Base-by-base conservation (phyloP, 495 filamentous ascomycete genomes). In the Cudoniella acicularis region DNA sequence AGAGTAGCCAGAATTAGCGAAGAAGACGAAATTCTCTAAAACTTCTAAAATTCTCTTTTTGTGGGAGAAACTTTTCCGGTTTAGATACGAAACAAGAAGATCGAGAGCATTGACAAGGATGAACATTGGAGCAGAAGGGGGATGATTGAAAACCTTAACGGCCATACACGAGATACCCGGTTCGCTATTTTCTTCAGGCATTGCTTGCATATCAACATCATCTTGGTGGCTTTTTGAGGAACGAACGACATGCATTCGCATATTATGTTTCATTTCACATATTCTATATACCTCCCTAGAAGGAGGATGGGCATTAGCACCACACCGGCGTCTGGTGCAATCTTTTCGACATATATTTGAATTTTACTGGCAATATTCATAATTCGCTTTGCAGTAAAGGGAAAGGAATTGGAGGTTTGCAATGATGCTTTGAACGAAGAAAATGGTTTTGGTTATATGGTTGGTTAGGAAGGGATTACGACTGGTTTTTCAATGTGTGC, bases 151-250 rank as follows among this genome's bases (percentile, higher is more conserved):
- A 47, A 47, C 10, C 49, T 61, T 66, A 60, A 63, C 60, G 60
- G 64, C 64, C 64, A 26, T 51, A 61, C 45, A 60, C 49, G 59
- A 62, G 57, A 63, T 63, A 63, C 60, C 64, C 64, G 56, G 64
- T 61, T 63, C 42, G 63, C 54, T 62, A 47, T 62, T 62, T 62
- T 62, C 61, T 65, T 36, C 25, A 51, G 49, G 59, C 63, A 65
- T 65, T 56, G 55, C 63, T 65, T 62, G 63, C 63, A 62, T 57
- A 56, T 58, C 53, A 52, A 59, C 51, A 54, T 58, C 40, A 41
- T 49, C 13, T 57, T 47, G 57, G 52, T 27, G 53, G 57, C 52
- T 41, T 59, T 53, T 18, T 27, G 21, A 57, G 43, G 43, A 6
- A 48, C 48, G 20, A 3, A 36, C 22, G 23, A 6, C 45, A 56